These are phyloP conservation scores for Cochlearia excelsa DNA, from an alignment of 345 rosid genomes.

Conservation along the genomic window DNA sequence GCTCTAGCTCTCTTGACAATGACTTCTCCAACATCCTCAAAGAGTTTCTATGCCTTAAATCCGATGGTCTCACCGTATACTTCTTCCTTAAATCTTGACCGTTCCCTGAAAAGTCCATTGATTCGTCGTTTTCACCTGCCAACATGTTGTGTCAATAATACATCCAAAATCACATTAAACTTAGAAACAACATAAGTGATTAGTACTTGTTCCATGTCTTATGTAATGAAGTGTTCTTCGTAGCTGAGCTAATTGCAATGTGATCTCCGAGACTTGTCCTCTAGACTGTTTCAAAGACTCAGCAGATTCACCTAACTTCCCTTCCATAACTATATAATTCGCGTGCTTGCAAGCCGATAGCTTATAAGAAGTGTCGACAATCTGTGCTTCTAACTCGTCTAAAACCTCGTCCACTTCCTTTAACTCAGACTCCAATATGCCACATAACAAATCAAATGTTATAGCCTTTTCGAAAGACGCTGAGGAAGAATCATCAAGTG, in stretches of 20 bases:
- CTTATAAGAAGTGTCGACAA: constrained; percentile 59
- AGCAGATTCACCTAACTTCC: constrained; percentile 55
- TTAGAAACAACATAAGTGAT: background rate
- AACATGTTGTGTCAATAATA: constrained; percentile 18
- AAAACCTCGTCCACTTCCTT: constrained; percentile 69
- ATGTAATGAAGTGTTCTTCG: constrained; percentile 51
- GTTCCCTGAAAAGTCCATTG: constrained; percentile 42
- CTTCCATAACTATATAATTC: constrained; percentile 41
- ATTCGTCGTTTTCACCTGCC: constrained; percentile 55
- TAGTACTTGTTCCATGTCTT: constrained; percentile 52
- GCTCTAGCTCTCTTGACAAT: constrained; percentile 67
- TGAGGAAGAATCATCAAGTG: constrained; percentile 40
- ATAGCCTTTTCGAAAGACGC: constrained; percentile 64
- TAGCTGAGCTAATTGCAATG: constrained; percentile 62
- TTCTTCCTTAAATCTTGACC: constrained; percentile 37
- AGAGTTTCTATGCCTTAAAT: constrained; percentile 54
- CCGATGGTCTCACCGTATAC: constrained; percentile 42
- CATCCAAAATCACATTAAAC: background rate
- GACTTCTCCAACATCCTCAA: constrained; percentile 77
- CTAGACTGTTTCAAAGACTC: constrained; percentile 61
- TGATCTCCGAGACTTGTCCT: constrained; percentile 61
- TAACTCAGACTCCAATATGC: constrained; percentile 76
- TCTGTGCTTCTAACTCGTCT: constrained; percentile 53
- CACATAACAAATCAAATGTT: constrained; percentile 62
- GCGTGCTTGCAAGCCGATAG: constrained; percentile 56